Base-by-base conservation (phyloP, 2,329 filamentous ascomycete species). In the Metarhizium robertsii region DNA sequence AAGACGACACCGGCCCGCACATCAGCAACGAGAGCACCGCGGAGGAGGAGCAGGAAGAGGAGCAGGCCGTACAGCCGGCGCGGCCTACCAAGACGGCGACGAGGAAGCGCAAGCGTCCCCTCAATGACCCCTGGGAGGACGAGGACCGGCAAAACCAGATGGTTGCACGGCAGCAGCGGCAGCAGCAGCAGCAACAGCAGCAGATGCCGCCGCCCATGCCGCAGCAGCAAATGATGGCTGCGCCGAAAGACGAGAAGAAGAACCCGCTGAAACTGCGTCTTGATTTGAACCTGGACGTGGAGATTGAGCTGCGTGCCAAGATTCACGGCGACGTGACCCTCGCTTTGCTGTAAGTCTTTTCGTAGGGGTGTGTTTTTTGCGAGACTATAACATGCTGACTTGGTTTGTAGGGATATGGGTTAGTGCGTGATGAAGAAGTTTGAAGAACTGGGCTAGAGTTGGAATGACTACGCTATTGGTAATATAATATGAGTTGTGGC, bases 241-340 rank as follows among this genome's bases (percentile, higher is more conserved):
- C 70, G 64, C 45, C 45, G 2, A 53, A 67, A 61, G 55, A 57
- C 11, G 60, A 59, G n/a, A 54, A 68, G 62, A 71, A 81, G 60
- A 85, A 88, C 62, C 84, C 86, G 29, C 70, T 90, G 66, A 85
- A 85, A 68, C 71, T 92, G 66, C 56, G 18, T 42, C 71, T 90
- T 36, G 87, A 92, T 66, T 74, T 90, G 55, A 91, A 92, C 70
- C 72, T 92, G 53, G 88, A 92, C 64, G 79, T 92, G 53, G 87
- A 92, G 72, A 87, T 92, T 61, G 83, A 90, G 69, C 74, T 92
- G 54, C 90, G 90, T 75, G 88, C 88, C 20, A 86, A 83, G 67
- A 90, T 92, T 59, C 82, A 90, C 62, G 88, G 88, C 64, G 88
- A 91, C 73, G 68, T 92, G 65, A 89, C 86, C 8, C 70, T 90